phyloP scores from a whole-genome alignment of 768 basidiomycete species.

The Leccinum broughii region DNA sequence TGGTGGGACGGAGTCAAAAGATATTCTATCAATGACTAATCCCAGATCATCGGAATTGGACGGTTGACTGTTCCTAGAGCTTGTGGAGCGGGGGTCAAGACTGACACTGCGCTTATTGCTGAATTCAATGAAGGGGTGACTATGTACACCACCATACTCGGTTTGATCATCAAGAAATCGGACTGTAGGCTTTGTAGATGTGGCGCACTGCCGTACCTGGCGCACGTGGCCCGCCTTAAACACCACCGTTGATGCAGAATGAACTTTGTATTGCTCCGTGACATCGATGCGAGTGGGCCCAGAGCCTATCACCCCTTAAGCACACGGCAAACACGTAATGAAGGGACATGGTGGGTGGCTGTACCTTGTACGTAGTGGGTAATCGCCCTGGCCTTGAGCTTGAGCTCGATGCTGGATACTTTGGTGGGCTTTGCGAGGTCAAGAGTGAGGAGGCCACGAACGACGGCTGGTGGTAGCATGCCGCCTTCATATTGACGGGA shows the following conservation, averaged over 20 bases:
- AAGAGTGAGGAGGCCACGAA: constrained; percentile 67
- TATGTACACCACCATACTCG: not conserved
- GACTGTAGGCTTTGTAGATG: constrained; percentile 19
- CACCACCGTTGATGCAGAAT: constrained; percentile 68
- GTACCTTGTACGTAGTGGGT: constrained; percentile 88
- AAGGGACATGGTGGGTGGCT: constrained; percentile 14
- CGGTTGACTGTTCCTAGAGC: constrained; percentile 8
- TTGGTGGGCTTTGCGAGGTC: constrained; percentile 74
- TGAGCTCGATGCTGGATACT: constrained; percentile 82
- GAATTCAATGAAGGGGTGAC: not conserved
- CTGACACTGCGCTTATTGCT: constrained; percentile 11
- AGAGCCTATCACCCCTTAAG: constrained; percentile 40
- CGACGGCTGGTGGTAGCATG: constrained; percentile 56
- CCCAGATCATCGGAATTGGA: constrained; percentile 12
- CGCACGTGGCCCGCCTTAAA: constrained; percentile 59
- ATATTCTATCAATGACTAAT: not conserved
- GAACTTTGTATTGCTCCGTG: constrained; percentile 73
- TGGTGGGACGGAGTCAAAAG: constrained; percentile 33
- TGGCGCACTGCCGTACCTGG: constrained; percentile 22
- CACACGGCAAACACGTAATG: not conserved
- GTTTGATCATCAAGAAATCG: constrained; percentile 12
- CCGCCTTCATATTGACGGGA: constrained; percentile 26
- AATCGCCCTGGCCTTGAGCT: constrained; percentile 67
- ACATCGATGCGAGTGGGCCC: constrained; percentile 76
- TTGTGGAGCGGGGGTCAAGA: constrained; percentile 6